Base-by-base conservation (phyloP, 306 rosid species). In the Citrullus amarus region DNA sequence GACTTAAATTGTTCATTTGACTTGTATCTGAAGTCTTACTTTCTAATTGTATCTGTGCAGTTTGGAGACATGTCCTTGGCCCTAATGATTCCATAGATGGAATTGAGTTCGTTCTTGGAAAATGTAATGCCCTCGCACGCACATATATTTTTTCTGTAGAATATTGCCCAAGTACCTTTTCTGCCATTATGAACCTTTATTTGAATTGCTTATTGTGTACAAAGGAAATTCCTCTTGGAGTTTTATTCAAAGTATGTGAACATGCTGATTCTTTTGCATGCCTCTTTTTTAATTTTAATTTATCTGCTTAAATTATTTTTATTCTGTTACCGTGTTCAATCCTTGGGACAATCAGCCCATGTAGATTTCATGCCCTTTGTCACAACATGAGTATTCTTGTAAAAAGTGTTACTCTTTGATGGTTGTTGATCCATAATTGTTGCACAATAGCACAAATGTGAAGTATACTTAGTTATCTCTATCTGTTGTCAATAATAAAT, bases 21-120 rank as follows among this genome's bases (percentile, higher is more conserved):
- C 1, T 72, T 28, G 51, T 8, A 16, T 72, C 32, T 9, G 60
- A 65, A 55, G 39, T 78, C 66, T 86, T 83, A 66, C 86, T 63
- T 53, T 68, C n/a, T 84, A 86, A 72, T 81, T 78, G 81, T 77
- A 81, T 79, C 72, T 85, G 84, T 84, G 99, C 97, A 96, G 99
- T 91, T 88, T 96, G 99, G 98, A 91, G 99, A 88, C 98, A 85
- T 79, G 87, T 90, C 80, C 90, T 96, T 61, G 99, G 93, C 77
- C 76, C 87, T 80, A 86, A 78, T 30, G 99, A 96, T 79, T 86
- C 81, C 43, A 73, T 92, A 34, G 85, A 92, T 72, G 93, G 91
- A 81, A 81, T 91, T 38, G 97, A 91, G 85, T 88, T 96, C 83
- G 97, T 91, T 39, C 79, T 91, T 77, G 99, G 98, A 88, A 92